Percentiles rank a stretch among this genome's conserved stretches.
Conservation (phyloP, 495 filamentous ascomycete species). For the Geoglossum glabrum region DNA sequence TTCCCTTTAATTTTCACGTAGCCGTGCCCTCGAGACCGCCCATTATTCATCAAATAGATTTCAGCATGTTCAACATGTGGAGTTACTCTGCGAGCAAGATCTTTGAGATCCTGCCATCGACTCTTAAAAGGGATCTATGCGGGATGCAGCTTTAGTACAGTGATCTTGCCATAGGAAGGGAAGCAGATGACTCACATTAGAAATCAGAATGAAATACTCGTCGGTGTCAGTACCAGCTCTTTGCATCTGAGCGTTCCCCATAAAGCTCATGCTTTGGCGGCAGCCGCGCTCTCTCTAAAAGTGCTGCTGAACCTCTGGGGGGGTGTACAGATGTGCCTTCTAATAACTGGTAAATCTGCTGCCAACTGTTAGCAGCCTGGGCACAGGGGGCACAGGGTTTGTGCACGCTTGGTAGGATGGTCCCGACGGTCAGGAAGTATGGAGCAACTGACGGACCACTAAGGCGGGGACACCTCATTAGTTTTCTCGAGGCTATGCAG, state of each 20-base stretch:
- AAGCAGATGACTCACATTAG: constrained; percentile 3
- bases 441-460: neutral
- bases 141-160: neutral
- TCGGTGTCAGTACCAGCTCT: constrained; percentile 2
- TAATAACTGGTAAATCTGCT: neutral
- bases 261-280: constrained; percentile 1
- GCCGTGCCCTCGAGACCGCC: constrained; percentile 8
- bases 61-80: constrained; percentile 4
- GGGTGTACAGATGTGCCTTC: neutral
- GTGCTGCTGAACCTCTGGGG: neutral
- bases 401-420: neutral
- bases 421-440: neutral
- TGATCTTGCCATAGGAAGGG: neutral
- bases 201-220: constrained; percentile 7
- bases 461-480: neutral
- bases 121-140: constrained; percentile 9
- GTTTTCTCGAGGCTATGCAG: neutral
- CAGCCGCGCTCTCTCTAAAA: neutral
- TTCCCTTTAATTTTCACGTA: constrained; percentile 8
- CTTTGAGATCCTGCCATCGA: constrained; percentile 12
- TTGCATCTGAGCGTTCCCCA: constrained; percentile 8
- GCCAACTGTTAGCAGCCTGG: neutral
- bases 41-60: constrained; percentile 1
- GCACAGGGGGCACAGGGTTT: neutral
- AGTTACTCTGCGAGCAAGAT: constrained; percentile 8